Evolutionary conservation across 306 rosid species (phyloP), one percentile per base, ranked within the genome.

Genomic region (Elaeagnus macrophylla): DNA sequence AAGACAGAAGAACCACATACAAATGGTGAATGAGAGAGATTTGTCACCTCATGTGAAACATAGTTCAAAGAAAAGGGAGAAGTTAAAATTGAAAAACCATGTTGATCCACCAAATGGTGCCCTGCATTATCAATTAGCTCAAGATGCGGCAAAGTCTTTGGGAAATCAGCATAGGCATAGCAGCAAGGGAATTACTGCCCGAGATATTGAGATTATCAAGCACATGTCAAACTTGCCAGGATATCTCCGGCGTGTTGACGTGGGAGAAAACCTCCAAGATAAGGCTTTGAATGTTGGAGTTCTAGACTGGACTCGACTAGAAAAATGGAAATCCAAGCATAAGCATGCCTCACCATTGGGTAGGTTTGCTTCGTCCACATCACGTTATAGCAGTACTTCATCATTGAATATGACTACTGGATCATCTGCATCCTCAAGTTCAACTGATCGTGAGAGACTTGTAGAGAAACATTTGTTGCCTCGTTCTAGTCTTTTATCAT

Each of bases 231-330:
- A 77, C 75, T 70, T 91, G 78, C 97, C 97, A 10, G 72, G 61
- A 32, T 91, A 74, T 76, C 95, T 91, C 56, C 84, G 67, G 65
- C 75, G 68, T 59, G 40, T 82, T 37, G 86, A 78, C 62, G 70
- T 62, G 67, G 75, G 70, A 53, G 78, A 72, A 64, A 78, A 60
- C 48, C 54, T 68, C 37, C 83, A 74, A 67, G 93, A 70, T 35
- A 81, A 86, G 72, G 83, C 78, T 67, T 84, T 91, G 56, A 91
- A 80, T 81, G 65, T 91, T 44, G 97, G 97, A 49, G 97, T 91
- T 68, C 83, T 91, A 44, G 94, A 91, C 72, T 91, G 97, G 96
- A 51, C 79, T 39, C 78, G 45, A 36, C 86, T 91, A 9, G 96
- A 91, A 48, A 80, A 84, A 48, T 86, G 97, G 97, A 86, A 80